Conservation (phyloP, 768 basidiomycete species). For the Boletus sensibilis region DNA sequence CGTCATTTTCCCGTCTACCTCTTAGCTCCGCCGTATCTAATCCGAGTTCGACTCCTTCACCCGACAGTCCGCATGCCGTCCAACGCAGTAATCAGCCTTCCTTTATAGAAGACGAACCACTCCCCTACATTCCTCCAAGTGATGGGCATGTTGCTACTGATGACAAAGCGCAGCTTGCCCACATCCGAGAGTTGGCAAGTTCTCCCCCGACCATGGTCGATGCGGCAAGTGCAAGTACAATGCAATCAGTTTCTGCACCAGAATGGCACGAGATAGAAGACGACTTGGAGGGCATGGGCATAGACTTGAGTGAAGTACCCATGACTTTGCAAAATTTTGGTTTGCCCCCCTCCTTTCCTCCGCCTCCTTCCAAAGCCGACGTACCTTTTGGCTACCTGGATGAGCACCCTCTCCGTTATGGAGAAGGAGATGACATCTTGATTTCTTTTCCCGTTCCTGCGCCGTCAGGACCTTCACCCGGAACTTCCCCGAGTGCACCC, state of each 20-base stretch:
- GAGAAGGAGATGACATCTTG: conserved; percentile 30
- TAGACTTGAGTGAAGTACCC: conserved; percentile 10
- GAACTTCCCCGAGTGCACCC: conserved; percentile 35
- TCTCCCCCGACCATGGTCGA: conserved; percentile 41
- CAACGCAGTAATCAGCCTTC: conserved; percentile 4
- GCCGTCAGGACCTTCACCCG: conserved; percentile 49
- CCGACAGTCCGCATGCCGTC: conserved; percentile 5
- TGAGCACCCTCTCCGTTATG: conserved; percentile 39
- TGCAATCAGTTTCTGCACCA: conserved; percentile 44
- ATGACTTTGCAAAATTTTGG: conserved; percentile 3
- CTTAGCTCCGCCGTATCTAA: conserved; percentile 5
- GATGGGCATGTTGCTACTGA: conserved; percentile 65
- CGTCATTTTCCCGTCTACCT: conserved; percentile 17
- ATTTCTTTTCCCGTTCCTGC: conserved; percentile 36
- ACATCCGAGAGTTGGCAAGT: conserved; percentile 50
- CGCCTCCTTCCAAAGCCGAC: conserved; percentile 41
- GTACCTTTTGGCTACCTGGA: conserved; percentile 38
- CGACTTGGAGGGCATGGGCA: conserved; percentile 28
- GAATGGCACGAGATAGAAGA: conserved; percentile 53
- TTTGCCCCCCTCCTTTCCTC: conserved; percentile 26
- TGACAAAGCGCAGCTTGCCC: conserved; percentile 59
- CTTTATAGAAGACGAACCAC: conserved; percentile 16
- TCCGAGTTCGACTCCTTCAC: conserved; percentile 12
- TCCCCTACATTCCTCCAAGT: conserved; percentile 32
- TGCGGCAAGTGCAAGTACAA: conserved; percentile 13